Evolutionary conservation across 2,329 filamentous ascomycete genomes (phyloP).

Genomic region (Leptographium wingfieldii): DNA sequence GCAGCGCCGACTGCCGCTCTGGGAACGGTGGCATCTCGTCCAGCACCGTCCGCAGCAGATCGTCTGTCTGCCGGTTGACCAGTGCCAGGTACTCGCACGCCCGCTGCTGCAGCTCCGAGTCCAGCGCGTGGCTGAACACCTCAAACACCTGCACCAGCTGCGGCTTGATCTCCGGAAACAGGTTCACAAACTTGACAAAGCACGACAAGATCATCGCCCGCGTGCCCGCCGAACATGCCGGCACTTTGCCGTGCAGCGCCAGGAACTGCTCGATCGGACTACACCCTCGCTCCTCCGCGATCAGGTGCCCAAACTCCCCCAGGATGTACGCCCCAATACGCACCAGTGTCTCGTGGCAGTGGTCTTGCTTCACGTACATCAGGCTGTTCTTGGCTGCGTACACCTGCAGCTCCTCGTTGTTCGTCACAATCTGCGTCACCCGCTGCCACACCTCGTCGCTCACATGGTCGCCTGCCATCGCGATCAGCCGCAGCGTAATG

Average conservation of each 20-base stretch:
- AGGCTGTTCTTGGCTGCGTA: conserved; percentile 92
- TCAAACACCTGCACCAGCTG: conserved; percentile 85
- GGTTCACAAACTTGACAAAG: conserved; percentile 94
- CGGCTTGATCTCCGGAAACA: conserved; percentile 97
- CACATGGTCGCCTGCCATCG: conserved; percentile 95
- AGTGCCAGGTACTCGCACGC: conserved; percentile 90
- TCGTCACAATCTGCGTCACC: conserved; percentile 96
- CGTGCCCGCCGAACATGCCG: conserved; percentile 77
- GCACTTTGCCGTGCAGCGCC: conserved; percentile 80
- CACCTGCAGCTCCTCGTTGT: conserved; percentile 95
- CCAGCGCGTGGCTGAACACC: conserved; percentile 84
- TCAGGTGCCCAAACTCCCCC: conserved; percentile 92
- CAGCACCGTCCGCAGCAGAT: conserved; percentile 82
- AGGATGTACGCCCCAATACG: conserved; percentile 96
- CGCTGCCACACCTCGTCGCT: conserved; percentile 99
- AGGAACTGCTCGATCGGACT: conserved; percentile 96
- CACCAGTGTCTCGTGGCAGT: conserved; percentile 92
- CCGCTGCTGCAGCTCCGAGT: conserved; percentile 90
- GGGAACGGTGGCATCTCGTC: conserved; percentile 99
- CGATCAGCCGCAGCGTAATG: conserved; percentile 85
- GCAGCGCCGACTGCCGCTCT: conserved; percentile 78
- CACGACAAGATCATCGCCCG: conserved; percentile 89
- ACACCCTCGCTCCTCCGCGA: conserved; percentile 82
- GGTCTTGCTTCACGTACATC: conserved; percentile 81
- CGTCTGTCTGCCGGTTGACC: conserved; percentile 75